Evolutionary conservation across 2,329 filamentous ascomycete species (phyloP), one percentile per base, ranked within the genome.

Genomic region (Neocucurbitaria cava): DNA sequence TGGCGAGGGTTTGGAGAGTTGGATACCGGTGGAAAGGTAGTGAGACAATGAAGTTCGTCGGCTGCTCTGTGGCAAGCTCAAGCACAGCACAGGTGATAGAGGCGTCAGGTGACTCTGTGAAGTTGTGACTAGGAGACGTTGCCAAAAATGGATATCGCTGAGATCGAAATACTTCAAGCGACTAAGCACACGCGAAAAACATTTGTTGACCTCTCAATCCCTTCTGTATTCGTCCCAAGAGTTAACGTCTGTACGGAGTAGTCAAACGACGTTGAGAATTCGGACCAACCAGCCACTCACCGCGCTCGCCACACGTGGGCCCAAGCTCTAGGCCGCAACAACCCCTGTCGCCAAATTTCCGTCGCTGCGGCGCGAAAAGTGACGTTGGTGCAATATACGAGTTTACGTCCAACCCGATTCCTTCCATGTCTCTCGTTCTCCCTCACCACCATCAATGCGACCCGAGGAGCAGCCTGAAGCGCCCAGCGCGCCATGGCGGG

Each of bases 401-500:
- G 28, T n/a, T n/a, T n/a, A 28, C 47, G 35, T 61, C 52, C 48
- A 36, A 55, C 46, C 40, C 47, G 50, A 59, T 56, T 52, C 55
- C 51, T 58, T 56, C 56, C 59, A 61, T 59, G 57, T 61, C 52
- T 61, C 38, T 49, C 48, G 38, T 54, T 49, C 47, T 48, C 47
- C 55, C 39, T 55, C 54, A 46, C 52, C 39, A 55, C 53, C 41
- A 46, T 50, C 71, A 59, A 79, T 79, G 78, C 72, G 70, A 65
- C 64, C 71, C 36, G 73, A 79, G 58, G 78, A 78, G 65, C 76
- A 75, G 66, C 78, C 78, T n/a, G 75, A 74, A 50, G 74, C 82
- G 73, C 87, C 87, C 26, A 84, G 85, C 68, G 77, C 88, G 53
- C 79, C 86, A 76, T 92, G 90, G 89, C 89, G 90, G 59, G 77